phyloP scores from a whole-genome alignment of 257 asterid species.

The Solanum sejunctum region DNA sequence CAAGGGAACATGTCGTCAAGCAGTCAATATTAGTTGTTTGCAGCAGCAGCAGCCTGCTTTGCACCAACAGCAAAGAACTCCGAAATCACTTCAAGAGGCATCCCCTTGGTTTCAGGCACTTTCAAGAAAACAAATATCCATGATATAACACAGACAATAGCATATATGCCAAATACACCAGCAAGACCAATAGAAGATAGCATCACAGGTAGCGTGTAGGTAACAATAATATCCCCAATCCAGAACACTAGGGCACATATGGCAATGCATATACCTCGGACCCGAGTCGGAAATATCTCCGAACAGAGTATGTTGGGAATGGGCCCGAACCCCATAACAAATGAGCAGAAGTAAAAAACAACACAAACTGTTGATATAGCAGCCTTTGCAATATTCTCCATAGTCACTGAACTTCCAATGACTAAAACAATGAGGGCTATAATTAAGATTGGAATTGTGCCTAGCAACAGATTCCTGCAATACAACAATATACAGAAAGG shows the following conservation, averaged over 20 bases:
- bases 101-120: slow-evolving; percentile 75
- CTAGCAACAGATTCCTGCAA: slow-evolving; percentile 49
- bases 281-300: slow-evolving; percentile 58
- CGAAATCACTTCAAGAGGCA: slow-evolving; percentile 69
- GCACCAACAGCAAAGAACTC: slow-evolving; percentile 63
- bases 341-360: slow-evolving; percentile 36
- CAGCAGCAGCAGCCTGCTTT: slow-evolving; percentile 17
- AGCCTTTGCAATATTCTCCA: slow-evolving; percentile 30
- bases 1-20: neutral
- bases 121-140: slow-evolving; percentile 46
- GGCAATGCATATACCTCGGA: slow-evolving; percentile 56
- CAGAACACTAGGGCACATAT: slow-evolving; percentile 40
- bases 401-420: slow-evolving; percentile 19
- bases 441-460: slow-evolving; percentile 41
- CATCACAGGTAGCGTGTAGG: slow-evolving; percentile 41
- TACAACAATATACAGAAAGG: neutral
- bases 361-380: slow-evolving; percentile 41
- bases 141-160: slow-evolving; percentile 30
- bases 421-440: slow-evolving; percentile 31
- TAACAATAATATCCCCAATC: slow-evolving; percentile 37
- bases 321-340: slow-evolving; percentile 65
- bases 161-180: slow-evolving; percentile 54
- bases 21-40: neutral
- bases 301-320: slow-evolving; percentile 59
- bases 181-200: slow-evolving; percentile 38